Conservation (phyloP, 495 filamentous ascomycete species). For the Penicillium mononematosum region DNA sequence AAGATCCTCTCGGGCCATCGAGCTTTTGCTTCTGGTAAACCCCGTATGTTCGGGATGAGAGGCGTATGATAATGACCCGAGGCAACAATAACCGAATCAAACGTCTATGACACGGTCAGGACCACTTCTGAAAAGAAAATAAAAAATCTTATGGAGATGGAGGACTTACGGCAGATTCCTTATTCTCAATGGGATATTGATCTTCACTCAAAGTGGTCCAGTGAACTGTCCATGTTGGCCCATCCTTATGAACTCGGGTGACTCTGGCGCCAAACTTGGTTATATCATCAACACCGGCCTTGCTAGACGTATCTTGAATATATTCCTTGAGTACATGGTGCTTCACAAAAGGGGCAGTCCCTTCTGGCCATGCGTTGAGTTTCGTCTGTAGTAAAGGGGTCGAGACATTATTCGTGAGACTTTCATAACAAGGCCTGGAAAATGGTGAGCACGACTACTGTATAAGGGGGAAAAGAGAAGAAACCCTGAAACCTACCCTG, state of each 20-base stretch:
- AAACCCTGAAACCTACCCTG: slow-evolving; percentile 36
- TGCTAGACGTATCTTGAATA: slow-evolving; percentile 54
- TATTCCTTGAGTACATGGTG: slow-evolving; percentile 57
- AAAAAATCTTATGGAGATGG: no score
- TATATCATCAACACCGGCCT: slow-evolving; percentile 47
- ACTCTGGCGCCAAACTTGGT: slow-evolving; percentile 59
- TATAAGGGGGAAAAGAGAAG: neutral
- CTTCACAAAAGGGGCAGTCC: slow-evolving; percentile 55
- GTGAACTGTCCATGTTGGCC: slow-evolving; percentile 49
- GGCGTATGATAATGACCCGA: slow-evolving; percentile 60
- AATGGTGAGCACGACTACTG: slow-evolving; percentile 7
- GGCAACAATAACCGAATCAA: slow-evolving; percentile 57
- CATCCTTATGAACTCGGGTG: slow-evolving; percentile 50
- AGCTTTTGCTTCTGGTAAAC: slow-evolving; percentile 52
- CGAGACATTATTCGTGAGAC: slow-evolving; percentile 64
- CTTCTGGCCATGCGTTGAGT: slow-evolving; percentile 59
- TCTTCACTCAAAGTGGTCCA: slow-evolving; percentile 35
- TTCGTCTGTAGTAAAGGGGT: slow-evolving; percentile 59
- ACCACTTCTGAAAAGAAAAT: no score
- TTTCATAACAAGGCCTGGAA: slow-evolving; percentile 54
- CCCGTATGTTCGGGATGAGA: slow-evolving; percentile 54
- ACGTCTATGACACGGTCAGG: slow-evolving; percentile 32
- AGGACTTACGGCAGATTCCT: slow-evolving; percentile 24
- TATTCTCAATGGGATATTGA: slow-evolving; percentile 20
- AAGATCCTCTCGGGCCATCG: slow-evolving; percentile 50